phyloP scores from a whole-genome alignment of 768 basidiomycete species.

The Panus rudis region DNA sequence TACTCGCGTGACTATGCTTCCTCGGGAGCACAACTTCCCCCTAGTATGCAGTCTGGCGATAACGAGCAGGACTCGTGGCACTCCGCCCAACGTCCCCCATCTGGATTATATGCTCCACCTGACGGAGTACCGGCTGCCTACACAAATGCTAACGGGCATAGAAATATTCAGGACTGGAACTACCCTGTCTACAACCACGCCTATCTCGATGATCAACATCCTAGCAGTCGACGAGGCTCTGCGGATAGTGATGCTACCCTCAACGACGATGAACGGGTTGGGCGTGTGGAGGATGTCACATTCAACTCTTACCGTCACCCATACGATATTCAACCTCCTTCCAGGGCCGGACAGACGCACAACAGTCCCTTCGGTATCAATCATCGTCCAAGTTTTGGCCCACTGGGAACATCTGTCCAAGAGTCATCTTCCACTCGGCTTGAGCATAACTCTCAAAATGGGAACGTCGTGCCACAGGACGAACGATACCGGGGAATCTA shows the following conservation, averaged over 20 bases:
- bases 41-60: too few relatives aligned
- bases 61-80: too few relatives aligned
- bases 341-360: constrained; percentile 28
- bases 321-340: constrained; percentile 52
- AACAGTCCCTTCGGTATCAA: not conserved
- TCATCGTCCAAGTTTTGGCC: not conserved
- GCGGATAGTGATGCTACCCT: constrained; percentile 34
- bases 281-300: constrained; percentile 35
- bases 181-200: constrained; percentile 5
- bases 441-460: too few relatives aligned
- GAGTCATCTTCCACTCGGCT: not conserved
- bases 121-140: not conserved
- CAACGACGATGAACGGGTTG: constrained; percentile 18
- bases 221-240: constrained; percentile 23
- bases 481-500: constrained; percentile 38
- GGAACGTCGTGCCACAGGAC: too few relatives aligned
- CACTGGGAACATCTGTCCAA: not conserved
- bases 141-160: not conserved
- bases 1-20: too few relatives aligned
- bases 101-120: too few relatives aligned
- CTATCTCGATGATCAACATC: not conserved
- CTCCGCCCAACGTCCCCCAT: too few relatives aligned
- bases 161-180: constrained; percentile 3
- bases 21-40: too few relatives aligned
- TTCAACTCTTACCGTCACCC: constrained; percentile 55